phyloP scores from a whole-genome alignment of 2,329 filamentous ascomycete genomes.

The Talaromyces funiculosus region DNA sequence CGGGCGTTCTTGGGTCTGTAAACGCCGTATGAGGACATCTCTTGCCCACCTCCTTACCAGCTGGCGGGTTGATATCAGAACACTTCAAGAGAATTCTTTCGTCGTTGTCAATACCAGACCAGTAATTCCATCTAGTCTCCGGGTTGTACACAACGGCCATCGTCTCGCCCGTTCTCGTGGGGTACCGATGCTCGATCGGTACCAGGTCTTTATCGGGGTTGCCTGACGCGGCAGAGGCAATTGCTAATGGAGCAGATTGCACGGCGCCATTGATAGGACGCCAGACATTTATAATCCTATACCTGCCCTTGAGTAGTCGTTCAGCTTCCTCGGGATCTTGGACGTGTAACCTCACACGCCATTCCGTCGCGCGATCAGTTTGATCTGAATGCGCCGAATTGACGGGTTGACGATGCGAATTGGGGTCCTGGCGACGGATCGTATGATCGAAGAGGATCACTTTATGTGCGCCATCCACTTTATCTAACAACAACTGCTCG shows the following conservation, averaged over 20 bases:
- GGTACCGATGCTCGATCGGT: conserved; percentile 68
- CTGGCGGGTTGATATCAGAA: conserved; percentile 57
- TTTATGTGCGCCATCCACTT: conserved; percentile 60
- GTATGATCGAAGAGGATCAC: conserved; percentile 85
- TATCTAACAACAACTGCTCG: conserved; percentile 61
- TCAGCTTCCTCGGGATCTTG: conserved; percentile 59
- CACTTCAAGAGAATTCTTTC: conserved; percentile 75
- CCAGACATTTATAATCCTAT: conserved; percentile 87
- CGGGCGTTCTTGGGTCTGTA: conserved; percentile 63
- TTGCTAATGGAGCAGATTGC: conserved; percentile 52
- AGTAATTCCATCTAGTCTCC: conserved; percentile 69
- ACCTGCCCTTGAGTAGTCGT: conserved; percentile 59
- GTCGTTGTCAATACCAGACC: conserved; percentile 67
- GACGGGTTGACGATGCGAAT: conserved; percentile 63
- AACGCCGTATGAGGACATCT: conserved; percentile 71
- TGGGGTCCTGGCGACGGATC: conserved; percentile 60
- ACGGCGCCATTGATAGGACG: conserved; percentile 58
- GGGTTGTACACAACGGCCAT: conserved; percentile 60
- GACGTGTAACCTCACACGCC: conserved; percentile 64
- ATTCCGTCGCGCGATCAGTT: conserved; percentile 58
- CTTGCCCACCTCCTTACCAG: conserved; percentile 30
- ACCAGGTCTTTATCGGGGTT: conserved; percentile 58
- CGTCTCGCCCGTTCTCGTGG: conserved; percentile 65
- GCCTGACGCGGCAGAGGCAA: conserved; percentile 53
- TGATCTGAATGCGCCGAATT: conserved; percentile 77